These are phyloP conservation scores for Phanerochaete carnosa DNA, from an alignment of 768 basidiomycete species.

Conservation along the genomic window DNA sequence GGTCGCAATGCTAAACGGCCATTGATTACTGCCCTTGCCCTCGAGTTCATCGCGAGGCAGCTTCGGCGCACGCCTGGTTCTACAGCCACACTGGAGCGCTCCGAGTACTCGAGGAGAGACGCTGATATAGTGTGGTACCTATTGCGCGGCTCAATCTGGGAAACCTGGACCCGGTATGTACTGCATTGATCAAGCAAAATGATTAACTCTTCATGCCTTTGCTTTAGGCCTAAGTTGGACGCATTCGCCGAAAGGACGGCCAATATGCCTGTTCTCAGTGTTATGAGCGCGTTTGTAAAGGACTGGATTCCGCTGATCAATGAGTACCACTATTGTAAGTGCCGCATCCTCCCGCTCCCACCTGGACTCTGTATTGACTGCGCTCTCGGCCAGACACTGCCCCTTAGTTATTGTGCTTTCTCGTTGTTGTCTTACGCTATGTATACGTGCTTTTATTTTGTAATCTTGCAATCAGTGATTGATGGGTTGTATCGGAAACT, in stretches of 20 bases:
- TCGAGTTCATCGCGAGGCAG: slow-evolving; percentile 74
- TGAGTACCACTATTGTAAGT: slow-evolving; percentile 89
- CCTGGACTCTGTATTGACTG: not conserved
- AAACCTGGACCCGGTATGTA: slow-evolving; percentile 63
- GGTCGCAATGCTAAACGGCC: slow-evolving; percentile 50
- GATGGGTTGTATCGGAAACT: too few species aligned
- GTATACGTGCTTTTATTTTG: slow-evolving; percentile 6
- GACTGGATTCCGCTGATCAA: slow-evolving; percentile 90
- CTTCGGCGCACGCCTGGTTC: slow-evolving; percentile 65
- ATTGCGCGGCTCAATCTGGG: slow-evolving; percentile 84
- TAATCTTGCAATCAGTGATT: too few species aligned
- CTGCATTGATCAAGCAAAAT: slow-evolving; percentile 1
- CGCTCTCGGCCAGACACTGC: slow-evolving; percentile 34
- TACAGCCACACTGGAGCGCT: slow-evolving; percentile 61
- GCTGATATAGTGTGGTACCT: slow-evolving; percentile 82
- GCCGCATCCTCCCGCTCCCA: not conserved
- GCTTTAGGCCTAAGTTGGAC: slow-evolving; percentile 70
- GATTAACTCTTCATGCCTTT: not conserved
- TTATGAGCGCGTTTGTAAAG: slow-evolving; percentile 66
- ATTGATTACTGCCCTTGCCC: slow-evolving; percentile 55
- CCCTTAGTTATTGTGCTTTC: slow-evolving; percentile 29
- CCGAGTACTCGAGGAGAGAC: slow-evolving; percentile 82
- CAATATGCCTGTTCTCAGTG: slow-evolving; percentile 59
- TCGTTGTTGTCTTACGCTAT: not conserved
- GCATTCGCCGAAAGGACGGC: slow-evolving; percentile 53